These are phyloP conservation scores for Galeopsis tetrahit DNA, from an alignment of 257 asterid species.

Conservation along the genomic window DNA sequence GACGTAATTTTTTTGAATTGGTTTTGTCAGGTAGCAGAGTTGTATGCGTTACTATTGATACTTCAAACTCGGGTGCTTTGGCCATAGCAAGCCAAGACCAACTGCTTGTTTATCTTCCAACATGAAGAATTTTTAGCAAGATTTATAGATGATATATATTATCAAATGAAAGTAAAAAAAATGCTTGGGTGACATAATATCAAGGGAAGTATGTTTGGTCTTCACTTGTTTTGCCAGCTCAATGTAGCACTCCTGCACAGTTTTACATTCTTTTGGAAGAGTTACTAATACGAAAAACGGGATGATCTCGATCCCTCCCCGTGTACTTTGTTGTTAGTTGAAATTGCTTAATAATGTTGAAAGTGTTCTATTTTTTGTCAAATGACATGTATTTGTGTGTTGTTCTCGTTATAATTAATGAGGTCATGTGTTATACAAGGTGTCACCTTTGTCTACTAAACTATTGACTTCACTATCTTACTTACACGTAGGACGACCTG, in stretches of 20 bases:
- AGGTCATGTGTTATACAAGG: no score
- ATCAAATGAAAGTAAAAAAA: conserved; percentile 22
- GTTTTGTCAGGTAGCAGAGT: conserved; percentile 56
- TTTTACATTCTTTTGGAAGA: conserved; percentile 64
- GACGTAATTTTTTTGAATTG: background rate
- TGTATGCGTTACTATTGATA: conserved; percentile 60
- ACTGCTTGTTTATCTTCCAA: conserved; percentile 63
- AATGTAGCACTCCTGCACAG: conserved; percentile 70
- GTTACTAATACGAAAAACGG: conserved; percentile 64
- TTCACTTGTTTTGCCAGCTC: conserved; percentile 75
- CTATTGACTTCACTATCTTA: no score
- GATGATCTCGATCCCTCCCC: conserved; percentile 43
- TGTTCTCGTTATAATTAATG: no score
- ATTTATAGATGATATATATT: conserved; percentile 2
- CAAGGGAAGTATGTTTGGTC: conserved; percentile 52
- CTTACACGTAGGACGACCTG: no score
- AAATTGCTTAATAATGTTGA: no score
- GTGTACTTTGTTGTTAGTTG: no score
- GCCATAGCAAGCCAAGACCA: conserved; percentile 74
- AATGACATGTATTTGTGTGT: no score
- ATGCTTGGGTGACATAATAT: conserved; percentile 41
- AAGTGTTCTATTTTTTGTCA: no score
- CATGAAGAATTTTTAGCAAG: conserved; percentile 20
- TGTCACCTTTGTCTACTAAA: no score
- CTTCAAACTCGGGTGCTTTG: conserved; percentile 60